Evolutionary conservation across 306 rosid genomes (phyloP).

Genomic region (Rosa rugosa): DNA sequence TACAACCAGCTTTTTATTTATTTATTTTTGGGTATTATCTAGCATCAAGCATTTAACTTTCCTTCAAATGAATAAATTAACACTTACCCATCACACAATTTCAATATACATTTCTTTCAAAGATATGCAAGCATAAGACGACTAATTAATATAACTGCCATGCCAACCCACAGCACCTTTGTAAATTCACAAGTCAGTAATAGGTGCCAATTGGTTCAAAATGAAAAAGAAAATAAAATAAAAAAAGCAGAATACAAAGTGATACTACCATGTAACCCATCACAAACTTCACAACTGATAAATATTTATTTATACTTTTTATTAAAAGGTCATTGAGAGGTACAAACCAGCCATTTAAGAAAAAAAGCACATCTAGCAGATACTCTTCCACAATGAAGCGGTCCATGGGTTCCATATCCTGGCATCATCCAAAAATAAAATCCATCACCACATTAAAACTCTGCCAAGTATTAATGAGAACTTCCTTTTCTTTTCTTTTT

Average conservation of each 20-base stretch:
- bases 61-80: not conserved
- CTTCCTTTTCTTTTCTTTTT: not conserved
- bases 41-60: not conserved
- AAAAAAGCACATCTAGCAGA: conserved; percentile 90
- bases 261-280: not conserved
- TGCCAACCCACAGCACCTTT: not conserved
- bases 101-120: not conserved
- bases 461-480: not conserved
- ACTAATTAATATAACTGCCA: not conserved
- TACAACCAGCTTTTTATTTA: not conserved
- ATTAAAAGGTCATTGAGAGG: conserved; percentile 15
- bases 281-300: not conserved
- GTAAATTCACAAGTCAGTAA: not conserved
- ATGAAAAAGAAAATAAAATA: too few relatives aligned
- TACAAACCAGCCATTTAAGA: conserved; percentile 98
- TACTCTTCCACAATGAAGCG: conserved; percentile 94
- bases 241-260: not conserved
- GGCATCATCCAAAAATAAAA: conserved; percentile 34
- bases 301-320: not conserved
- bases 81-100: not conserved
- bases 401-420: conserved; percentile 93
- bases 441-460: conserved; percentile 6
- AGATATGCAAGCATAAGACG: not conserved
- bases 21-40: not conserved
- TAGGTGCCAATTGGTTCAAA: not conserved